Base-by-base conservation (phyloP, 331 rosid species). In the Quercus lobata region DNA sequence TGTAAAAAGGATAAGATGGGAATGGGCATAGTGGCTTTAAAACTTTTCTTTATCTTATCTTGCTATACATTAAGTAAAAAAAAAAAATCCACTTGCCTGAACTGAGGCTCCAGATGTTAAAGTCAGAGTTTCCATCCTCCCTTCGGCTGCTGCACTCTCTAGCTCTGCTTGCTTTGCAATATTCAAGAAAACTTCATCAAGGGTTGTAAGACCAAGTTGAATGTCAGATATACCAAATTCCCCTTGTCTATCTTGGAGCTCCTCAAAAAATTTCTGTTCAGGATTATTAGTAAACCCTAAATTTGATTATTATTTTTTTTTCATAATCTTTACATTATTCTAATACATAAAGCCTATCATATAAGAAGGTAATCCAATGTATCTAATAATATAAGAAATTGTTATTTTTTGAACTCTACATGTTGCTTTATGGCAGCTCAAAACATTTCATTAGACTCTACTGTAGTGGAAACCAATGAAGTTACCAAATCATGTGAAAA, bases 151-250 rank as follows among this genome's bases (percentile, higher is more conserved):
- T 68, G 98, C 97, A 69, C 76, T 85, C 78, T 94, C 97, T 75
- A 92, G 89, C 92, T 92, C 97, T 57, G 97, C 97, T 56, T 88
- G 90, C 82, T 76, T 84, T 57, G 97, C 97, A 27, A 95, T 89
- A 70, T 88, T 95, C 87, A 93, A 84, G 90, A 95, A 93, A 63
- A 95, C 97, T 88, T 91, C 98, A 87, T 91, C 96, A 9, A 95
- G 98, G 71, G 94, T 95, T 29, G 99, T 73, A 52, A 93, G 93
- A 34, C 97, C 89, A 22, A 95, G 86, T 76, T 92, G 97, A 79
- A 92, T 86, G 85, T 91, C 92, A n/a, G 93, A 85, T 81, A 95
- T 91, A 35, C 97, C 92, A 78, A 90, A 89, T 76, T 95, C 96
- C 22, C 25, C 71, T 61, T 87, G 85, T 90, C 85, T 89, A 56